Evolutionary conservation across 495 filamentous ascomycete species (phyloP).

Genomic region (Penicillium simplicissimum): DNA sequence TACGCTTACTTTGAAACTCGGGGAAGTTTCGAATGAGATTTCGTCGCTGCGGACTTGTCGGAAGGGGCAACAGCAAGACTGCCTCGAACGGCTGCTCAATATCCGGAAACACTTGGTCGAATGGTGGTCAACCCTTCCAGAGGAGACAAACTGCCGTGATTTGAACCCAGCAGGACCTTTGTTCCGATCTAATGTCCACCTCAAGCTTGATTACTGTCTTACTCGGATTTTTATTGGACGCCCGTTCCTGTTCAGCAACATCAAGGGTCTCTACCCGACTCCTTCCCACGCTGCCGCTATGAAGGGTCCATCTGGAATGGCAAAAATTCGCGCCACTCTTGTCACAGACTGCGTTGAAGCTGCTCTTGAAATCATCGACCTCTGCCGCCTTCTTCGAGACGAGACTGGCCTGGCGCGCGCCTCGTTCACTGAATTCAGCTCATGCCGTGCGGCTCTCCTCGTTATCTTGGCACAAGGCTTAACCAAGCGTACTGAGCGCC

Average conservation of each 20-base stretch:
- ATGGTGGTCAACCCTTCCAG: constrained; percentile 52
- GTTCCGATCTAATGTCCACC: constrained; percentile 50
- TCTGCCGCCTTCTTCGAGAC: constrained; percentile 49
- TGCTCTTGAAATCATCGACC: constrained; percentile 50
- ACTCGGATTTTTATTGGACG: constrained; percentile 51
- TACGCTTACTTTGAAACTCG: constrained; percentile 47
- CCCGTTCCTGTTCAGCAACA: constrained; percentile 50
- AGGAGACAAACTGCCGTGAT: constrained; percentile 45
- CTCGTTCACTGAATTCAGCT: constrained; percentile 54
- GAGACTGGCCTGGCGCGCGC: constrained; percentile 51
- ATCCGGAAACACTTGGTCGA: constrained; percentile 45
- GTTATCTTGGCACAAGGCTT: constrained; percentile 51
- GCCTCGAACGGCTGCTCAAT: constrained; percentile 44
- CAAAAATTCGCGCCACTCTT: constrained; percentile 44
- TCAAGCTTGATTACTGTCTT: constrained; percentile 52
- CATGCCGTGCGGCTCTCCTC: constrained; percentile 50
- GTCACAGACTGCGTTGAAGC: constrained; percentile 52
- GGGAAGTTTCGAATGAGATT: constrained; percentile 47
- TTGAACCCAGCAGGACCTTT: constrained; percentile 40
- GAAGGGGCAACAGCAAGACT: constrained; percentile 46
- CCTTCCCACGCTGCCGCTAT: constrained; percentile 23
- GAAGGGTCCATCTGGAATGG: constrained; percentile 38
- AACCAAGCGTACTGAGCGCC: constrained; percentile 49
- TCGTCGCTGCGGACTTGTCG: constrained; percentile 40
- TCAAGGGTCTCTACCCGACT: constrained; percentile 34